A percentile compares a stretch with the other conserved stretches of the same genome.
Evolutionary conservation across 345 rosid genomes (phyloP).

Genomic region (Linum usitatissimum): DNA sequence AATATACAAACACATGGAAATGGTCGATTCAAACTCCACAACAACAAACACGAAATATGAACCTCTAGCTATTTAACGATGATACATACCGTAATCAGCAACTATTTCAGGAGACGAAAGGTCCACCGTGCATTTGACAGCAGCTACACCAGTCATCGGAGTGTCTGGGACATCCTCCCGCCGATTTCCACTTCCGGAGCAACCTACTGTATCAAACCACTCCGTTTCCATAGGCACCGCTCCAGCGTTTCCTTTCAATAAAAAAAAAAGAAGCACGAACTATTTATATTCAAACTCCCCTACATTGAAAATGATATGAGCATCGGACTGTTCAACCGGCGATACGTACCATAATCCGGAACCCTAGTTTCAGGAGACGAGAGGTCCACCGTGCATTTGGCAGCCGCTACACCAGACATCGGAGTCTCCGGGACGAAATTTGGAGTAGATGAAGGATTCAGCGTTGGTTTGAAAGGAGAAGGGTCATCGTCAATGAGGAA

Average conservation of each 20-base stretch:
- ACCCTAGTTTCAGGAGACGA: conserved; percentile 19
- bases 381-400: conserved; percentile 25
- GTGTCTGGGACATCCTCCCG: too few species aligned
- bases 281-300: background rate
- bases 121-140: too few species aligned
- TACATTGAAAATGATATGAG: background rate
- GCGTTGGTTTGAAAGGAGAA: conserved; percentile 37
- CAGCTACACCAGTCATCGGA: too few species aligned
- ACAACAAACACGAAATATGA: too few species aligned
- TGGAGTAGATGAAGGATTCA: conserved; percentile 21
- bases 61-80: too few species aligned
- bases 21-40: too few species aligned
- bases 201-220: conserved; percentile 31
- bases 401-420: conserved; percentile 32
- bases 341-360: conserved; percentile 8
- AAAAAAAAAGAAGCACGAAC: too few species aligned
- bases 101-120: too few species aligned
- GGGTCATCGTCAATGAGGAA: conserved; percentile 48
- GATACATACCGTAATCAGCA: too few species aligned
- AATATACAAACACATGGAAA: too few species aligned
- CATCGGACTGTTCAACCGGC: too few species aligned
- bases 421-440: conserved; percentile 63
- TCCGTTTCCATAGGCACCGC: conserved; percentile 63
- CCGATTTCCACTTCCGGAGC: conserved; percentile 18
- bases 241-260: conserved; percentile 32